These are phyloP conservation scores for Trichoderma koningiopsis DNA, from an alignment of 2,329 filamentous ascomycete genomes.

Conservation along the genomic window DNA sequence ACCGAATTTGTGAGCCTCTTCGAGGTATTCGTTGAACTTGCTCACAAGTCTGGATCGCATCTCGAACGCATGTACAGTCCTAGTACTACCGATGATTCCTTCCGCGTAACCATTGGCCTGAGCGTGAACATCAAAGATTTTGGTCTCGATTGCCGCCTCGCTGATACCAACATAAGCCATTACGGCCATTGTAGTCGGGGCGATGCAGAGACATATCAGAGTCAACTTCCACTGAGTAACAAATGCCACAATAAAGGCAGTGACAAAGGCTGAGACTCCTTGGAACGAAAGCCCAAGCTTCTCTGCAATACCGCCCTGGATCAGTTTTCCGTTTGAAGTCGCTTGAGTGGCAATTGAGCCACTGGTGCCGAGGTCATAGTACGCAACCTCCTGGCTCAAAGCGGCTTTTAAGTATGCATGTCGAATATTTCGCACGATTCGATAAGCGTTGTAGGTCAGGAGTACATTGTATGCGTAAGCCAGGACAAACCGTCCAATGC, in stretches of 20 bases:
- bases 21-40: conserved; percentile 44
- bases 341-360: conserved; percentile 48
- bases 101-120: conserved; percentile 42
- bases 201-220: conserved; percentile 41
- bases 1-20: conserved; percentile 41
- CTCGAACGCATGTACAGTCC: conserved; percentile 48
- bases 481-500: conserved; percentile 54
- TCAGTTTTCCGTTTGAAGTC: conserved; percentile 48
- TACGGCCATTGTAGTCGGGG: conserved; percentile 35
- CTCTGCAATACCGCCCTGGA: conserved; percentile 46
- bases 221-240: conserved; percentile 49
- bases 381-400: conserved; percentile 53
- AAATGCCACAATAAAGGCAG: conserved; percentile 45
- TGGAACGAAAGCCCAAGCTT: conserved; percentile 46
- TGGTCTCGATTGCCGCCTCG: conserved; percentile 39
- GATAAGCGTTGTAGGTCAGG: conserved; percentile 53
- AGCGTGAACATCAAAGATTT: conserved; percentile 40
- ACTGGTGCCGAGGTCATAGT: conserved; percentile 48
- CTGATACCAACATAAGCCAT: conserved; percentile 35
- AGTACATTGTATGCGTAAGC: conserved; percentile 50
- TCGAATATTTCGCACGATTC: conserved; percentile 52
- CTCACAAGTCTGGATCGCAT: conserved; percentile 42
- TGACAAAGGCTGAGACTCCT: conserved; percentile 41
- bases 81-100: conserved; percentile 41
- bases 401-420: conserved; percentile 53